Percentiles rank a stretch among this genome's conserved stretches.
Evolutionary conservation across 352 stramenopile species (phyloP).

Genomic region (Globisporangium sylvaticum): DNA sequence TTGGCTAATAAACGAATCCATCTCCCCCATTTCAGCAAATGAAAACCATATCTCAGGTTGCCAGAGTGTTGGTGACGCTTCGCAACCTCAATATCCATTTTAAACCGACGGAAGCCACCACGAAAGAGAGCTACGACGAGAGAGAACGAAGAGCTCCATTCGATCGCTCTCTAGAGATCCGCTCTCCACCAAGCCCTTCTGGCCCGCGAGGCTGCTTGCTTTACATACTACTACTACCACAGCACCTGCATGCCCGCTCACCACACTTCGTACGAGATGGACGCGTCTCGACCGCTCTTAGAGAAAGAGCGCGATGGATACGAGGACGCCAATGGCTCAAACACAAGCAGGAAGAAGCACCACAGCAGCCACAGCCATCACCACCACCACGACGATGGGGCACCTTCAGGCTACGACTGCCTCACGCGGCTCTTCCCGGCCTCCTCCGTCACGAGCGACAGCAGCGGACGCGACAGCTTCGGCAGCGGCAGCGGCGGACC

Average conservation of each 20-base stretch:
- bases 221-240: neutral
- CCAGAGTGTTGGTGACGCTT: slow-evolving; percentile 1
- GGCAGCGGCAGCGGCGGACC: slow-evolving; percentile 10
- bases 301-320: slow-evolving; percentile 30
- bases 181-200: neutral
- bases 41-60: neutral
- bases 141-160: slow-evolving; percentile 3
- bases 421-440: slow-evolving; percentile 8
- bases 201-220: neutral
- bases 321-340: slow-evolving; percentile 14
- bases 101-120: neutral
- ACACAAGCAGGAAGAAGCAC: slow-evolving; percentile 14
- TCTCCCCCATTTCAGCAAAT: neutral
- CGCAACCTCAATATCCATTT: slow-evolving; percentile 1
- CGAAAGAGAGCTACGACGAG: too few species aligned
- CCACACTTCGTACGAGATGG: slow-evolving; percentile 23
- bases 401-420: slow-evolving; percentile 11
- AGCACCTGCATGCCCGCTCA: neutral
- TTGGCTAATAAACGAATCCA: neutral
- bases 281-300: slow-evolving; percentile 48
- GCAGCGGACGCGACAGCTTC: slow-evolving; percentile 16
- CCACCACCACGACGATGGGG: slow-evolving; percentile 8
- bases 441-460: slow-evolving; percentile 21
- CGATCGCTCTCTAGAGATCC: neutral
- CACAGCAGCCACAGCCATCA: slow-evolving; percentile 7